Evolutionary conservation across 2,329 filamentous ascomycete genomes (phyloP).

Genomic region (Raffaelea arxii): DNA sequence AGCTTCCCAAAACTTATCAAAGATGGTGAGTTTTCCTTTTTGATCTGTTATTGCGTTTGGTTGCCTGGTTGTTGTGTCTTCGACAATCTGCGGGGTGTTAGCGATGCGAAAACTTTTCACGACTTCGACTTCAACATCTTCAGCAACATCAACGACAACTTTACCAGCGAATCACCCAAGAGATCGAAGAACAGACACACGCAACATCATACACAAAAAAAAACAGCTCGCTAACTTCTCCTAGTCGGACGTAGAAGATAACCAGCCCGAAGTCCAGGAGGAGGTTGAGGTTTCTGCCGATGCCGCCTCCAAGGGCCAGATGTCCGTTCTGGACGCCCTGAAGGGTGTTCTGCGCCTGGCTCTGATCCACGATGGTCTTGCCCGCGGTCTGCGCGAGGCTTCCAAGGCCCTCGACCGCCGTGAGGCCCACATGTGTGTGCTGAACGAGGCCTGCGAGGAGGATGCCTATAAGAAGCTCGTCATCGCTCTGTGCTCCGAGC

Average conservation of each 20-base stretch:
- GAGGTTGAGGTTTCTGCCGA: conserved; percentile 97
- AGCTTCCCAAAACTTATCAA: conserved; percentile 40
- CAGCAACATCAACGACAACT: background rate
- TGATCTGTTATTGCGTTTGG: background rate
- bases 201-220: background rate
- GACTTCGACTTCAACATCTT: no score
- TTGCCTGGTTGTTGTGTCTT: background rate
- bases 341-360: conserved; percentile 98
- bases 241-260: conserved; percentile 99
- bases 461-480: conserved; percentile 99
- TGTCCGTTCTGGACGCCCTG: conserved; percentile 96
- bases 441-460: conserved; percentile 99
- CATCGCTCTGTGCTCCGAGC: conserved; percentile 95
- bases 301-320: conserved; percentile 78
- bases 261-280: conserved; percentile 68
- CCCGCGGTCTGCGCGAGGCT: conserved; percentile 94
- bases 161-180: no score
- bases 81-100: no score
- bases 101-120: no score
- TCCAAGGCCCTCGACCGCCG: conserved; percentile 98
- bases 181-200: no score
- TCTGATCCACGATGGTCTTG: conserved; percentile 98
- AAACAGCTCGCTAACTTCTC: conserved; percentile 10
- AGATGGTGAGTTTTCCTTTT: conserved; percentile 43
- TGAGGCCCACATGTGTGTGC: conserved; percentile 99